Conservation (phyloP, 2,329 filamentous ascomycete genomes). For the Hansfordia pulvinata region DNA sequence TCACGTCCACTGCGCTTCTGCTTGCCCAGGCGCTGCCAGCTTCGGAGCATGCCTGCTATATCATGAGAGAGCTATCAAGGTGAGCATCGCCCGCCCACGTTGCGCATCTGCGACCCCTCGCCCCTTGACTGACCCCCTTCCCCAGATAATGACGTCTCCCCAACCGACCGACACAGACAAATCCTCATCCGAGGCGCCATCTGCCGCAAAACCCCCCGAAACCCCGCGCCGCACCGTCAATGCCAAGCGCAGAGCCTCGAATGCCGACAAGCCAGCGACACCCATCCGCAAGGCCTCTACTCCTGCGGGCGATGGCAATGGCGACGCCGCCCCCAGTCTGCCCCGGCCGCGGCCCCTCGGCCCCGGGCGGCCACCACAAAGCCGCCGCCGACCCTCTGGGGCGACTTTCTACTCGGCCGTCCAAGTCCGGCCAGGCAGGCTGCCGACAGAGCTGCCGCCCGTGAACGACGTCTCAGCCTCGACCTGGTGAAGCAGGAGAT, state of each 20-base stretch:
- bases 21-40: too few relatives aligned
- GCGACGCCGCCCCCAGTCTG: neutral
- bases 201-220: too few relatives aligned
- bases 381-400: conserved; percentile 34
- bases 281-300: neutral
- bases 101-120: too few relatives aligned
- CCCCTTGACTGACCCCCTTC: too few relatives aligned
- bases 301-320: neutral
- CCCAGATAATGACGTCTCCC: too few relatives aligned
- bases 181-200: too few relatives aligned
- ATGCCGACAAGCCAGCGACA: neutral
- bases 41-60: too few relatives aligned
- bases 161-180: too few relatives aligned
- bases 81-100: too few relatives aligned
- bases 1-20: too few relatives aligned
- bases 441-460: conserved; percentile 24
- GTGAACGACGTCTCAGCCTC: conserved; percentile 40
- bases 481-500: conserved; percentile 46
- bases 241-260: neutral
- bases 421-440: conserved; percentile 41
- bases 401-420: conserved; percentile 43
- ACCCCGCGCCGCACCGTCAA: neutral
- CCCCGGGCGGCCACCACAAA: conserved; percentile 18
- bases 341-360: neutral
- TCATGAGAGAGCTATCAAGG: too few relatives aligned